Conservation (phyloP, 2,329 filamentous ascomycete genomes). For the Trichothecium roseum region DNA sequence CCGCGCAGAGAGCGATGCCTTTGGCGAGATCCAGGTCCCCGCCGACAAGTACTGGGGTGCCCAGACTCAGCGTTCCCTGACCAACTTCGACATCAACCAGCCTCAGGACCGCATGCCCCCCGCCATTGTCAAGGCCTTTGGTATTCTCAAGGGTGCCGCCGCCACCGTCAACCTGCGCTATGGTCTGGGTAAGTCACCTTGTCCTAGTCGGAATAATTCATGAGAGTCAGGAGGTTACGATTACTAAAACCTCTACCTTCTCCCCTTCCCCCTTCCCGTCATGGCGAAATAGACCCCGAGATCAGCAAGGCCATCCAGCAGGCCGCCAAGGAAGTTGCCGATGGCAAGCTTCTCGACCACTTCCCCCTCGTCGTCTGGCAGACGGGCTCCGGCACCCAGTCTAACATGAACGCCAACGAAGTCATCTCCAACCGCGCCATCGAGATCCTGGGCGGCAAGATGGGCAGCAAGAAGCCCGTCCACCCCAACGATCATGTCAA, state of each 20-base stretch:
- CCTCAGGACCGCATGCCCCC: conserved; percentile 97
- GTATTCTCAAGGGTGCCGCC: conserved; percentile 93
- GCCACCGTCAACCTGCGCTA: conserved; percentile 92
- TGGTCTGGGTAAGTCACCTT: conserved; percentile 57
- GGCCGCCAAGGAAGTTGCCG: conserved; percentile 85
- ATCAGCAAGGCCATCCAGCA: conserved; percentile 89
- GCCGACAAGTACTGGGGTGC: conserved; percentile 97
- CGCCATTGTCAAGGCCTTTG: conserved; percentile 84
- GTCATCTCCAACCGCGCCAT: conserved; percentile 99
- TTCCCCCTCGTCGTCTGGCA: conserved; percentile 99
- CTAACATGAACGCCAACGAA: conserved; percentile 99
- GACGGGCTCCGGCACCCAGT: conserved; percentile 96
- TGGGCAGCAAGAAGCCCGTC: conserved; percentile 96
- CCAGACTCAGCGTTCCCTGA: conserved; percentile 89
- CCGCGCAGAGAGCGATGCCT: conserved; percentile 91
- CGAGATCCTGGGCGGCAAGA: conserved; percentile 87
- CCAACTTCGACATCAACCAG: conserved; percentile 99
- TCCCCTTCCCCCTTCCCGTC: not conserved
- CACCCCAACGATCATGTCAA: conserved; percentile 99
- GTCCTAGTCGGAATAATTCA: not conserved
- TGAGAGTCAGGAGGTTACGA: not conserved
- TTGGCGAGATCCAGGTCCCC: conserved; percentile 89
- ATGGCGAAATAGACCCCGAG: conserved; percentile 57
- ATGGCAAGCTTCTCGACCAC: conserved; percentile 88
- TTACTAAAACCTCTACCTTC: not conserved